Evolutionary conservation across 257 asterid genomes (phyloP).

Genomic region (Striga asiatica): DNA sequence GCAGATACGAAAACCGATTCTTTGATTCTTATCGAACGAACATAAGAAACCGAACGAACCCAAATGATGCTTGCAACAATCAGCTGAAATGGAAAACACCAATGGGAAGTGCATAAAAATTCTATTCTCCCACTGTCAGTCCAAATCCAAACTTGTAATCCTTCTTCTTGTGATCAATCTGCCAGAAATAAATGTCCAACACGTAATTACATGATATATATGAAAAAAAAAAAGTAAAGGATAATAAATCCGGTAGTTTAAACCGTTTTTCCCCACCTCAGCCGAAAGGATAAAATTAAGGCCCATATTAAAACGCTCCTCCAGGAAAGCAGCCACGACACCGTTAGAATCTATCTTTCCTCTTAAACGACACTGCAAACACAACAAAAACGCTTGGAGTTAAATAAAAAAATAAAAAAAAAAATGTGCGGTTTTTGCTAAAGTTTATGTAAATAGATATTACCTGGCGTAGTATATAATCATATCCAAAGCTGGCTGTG

Average conservation of each 20-base stretch:
- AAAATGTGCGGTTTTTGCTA: too few species aligned
- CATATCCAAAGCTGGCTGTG: conserved; percentile 87
- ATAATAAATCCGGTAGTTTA: background rate
- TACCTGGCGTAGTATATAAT: conserved; percentile 90
- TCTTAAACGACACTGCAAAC: conserved; percentile 74
- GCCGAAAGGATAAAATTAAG: conserved; percentile 90
- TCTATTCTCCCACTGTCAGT: conserved; percentile 75
- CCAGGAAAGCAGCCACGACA: conserved; percentile 56
- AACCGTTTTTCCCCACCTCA: conserved; percentile 42
- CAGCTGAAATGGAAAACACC: conserved; percentile 9
- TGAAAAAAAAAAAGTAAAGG: background rate
- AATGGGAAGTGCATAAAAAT: background rate
- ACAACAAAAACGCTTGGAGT: background rate
- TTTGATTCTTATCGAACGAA: conserved; percentile 14
- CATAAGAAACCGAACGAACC: background rate
- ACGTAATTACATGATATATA: background rate
- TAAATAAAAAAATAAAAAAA: too few species aligned
- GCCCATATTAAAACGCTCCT: conserved; percentile 80
- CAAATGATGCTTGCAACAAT: conserved; percentile 14
- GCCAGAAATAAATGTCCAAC: conserved; percentile 18
- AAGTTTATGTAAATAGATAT: background rate
- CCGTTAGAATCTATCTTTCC: conserved; percentile 92
- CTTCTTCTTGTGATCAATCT: conserved; percentile 75
- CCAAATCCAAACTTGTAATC: conserved; percentile 88
- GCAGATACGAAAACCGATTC: conserved; percentile 19